Evolutionary conservation across 306 rosid species (phyloP).

Genomic region (Geum urbanum): DNA sequence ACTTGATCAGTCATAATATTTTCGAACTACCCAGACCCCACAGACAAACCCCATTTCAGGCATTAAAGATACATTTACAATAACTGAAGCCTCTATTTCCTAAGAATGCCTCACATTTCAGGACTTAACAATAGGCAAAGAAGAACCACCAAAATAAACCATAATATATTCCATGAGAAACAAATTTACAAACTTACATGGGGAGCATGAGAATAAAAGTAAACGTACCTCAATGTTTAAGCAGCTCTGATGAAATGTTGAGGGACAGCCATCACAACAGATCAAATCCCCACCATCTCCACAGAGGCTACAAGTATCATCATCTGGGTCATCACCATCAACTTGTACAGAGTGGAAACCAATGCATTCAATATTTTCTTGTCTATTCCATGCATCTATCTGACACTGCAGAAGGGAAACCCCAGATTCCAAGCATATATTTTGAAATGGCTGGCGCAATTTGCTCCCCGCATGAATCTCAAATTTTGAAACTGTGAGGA

Average conservation of each 20-base stretch:
- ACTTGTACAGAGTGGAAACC: constrained; percentile 61
- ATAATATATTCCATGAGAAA: not conserved
- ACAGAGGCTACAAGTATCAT: constrained; percentile 92
- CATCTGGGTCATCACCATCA: constrained; percentile 89
- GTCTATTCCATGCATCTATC: constrained; percentile 85
- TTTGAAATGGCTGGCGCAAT: constrained; percentile 85
- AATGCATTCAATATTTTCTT: constrained; percentile 53
- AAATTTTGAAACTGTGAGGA: constrained; percentile 83
- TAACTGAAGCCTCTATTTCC: constrained; percentile 4
- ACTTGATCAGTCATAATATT: not conserved
- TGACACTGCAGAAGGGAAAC: constrained; percentile 86
- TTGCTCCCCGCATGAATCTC: constrained; percentile 97
- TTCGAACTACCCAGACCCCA: not conserved
- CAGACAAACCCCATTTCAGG: constrained; percentile 11
- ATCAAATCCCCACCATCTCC: constrained; percentile 97
- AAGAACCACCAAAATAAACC: not conserved
- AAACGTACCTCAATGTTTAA: constrained; percentile 58
- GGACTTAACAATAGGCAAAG: not conserved
- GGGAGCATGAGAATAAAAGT: constrained; percentile 16
- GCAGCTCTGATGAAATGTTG: constrained; percentile 92
- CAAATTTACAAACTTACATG: not conserved
- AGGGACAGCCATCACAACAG: constrained; percentile 95
- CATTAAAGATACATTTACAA: not conserved
- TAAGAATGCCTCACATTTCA: not conserved
- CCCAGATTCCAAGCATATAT: constrained; percentile 87